phyloP scores from a whole-genome alignment of 78 protist genomes.

The Protostelium mycophagum region DNA sequence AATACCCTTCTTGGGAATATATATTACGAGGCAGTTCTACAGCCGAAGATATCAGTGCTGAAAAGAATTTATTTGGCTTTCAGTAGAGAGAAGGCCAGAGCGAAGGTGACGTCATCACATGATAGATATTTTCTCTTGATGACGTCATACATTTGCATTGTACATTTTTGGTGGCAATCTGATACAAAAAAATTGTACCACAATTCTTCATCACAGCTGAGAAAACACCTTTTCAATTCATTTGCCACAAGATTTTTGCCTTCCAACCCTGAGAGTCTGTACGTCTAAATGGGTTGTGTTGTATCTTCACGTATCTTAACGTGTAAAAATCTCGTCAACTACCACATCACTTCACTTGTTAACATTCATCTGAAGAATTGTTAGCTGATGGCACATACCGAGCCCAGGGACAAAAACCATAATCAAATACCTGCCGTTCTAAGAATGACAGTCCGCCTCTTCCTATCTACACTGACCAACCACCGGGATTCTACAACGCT shows the following conservation, averaged over 20 bases:
- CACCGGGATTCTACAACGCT: conserved; percentile 39
- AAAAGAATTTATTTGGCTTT: conserved; percentile 51
- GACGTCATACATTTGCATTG: background rate
- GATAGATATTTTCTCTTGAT: background rate
- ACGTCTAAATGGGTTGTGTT: no score
- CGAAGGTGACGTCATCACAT: conserved; percentile 11
- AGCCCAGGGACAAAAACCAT: conserved; percentile 47
- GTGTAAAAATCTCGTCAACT: background rate
- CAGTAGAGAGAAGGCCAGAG: conserved; percentile 56
- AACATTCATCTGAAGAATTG: background rate
- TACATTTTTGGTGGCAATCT: background rate
- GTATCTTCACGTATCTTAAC: no score
- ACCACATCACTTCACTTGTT: background rate
- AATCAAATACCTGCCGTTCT: conserved; percentile 40
- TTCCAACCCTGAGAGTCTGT: no score
- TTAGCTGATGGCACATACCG: conserved; percentile 31
- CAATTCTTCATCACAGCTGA: no score
- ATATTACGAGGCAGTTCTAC: conserved; percentile 38
- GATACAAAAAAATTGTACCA: background rate
- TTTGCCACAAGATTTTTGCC: no score
- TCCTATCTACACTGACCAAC: conserved; percentile 44
- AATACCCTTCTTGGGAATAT: conserved; percentile 50
- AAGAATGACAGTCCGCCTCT: conserved; percentile 53
- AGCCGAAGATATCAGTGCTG: conserved; percentile 34
- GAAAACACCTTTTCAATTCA: no score